Conservation (phyloP, 192 early-diverging fungal species). For the Rhizoclosmatium sp. region DNA sequence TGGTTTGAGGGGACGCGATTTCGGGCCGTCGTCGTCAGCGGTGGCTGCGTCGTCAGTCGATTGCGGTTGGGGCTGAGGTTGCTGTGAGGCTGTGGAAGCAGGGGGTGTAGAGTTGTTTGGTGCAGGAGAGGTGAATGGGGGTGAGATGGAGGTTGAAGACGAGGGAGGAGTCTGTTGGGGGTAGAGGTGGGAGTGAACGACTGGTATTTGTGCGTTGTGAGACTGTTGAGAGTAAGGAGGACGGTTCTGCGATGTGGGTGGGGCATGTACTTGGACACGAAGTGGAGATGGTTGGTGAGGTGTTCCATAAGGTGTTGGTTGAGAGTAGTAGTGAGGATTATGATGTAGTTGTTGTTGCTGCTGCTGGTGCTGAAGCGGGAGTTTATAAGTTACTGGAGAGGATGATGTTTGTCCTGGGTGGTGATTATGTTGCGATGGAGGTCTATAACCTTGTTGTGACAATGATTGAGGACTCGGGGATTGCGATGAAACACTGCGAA, state of each 20-base stretch:
- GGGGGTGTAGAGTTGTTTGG: neutral
- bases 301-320: neutral
- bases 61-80: neutral
- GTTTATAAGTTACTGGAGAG: neutral
- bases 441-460: neutral
- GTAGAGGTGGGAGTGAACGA: neutral
- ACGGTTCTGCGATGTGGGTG: neutral
- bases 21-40: neutral
- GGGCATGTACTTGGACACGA: neutral
- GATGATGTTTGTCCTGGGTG: neutral
- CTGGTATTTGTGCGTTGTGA: neutral
- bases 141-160: neutral
- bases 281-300: neutral
- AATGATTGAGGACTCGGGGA: neutral
- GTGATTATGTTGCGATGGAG: neutral
- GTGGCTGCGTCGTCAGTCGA: neutral
- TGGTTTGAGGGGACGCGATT: constrained; percentile 25
- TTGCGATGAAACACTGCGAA: neutral
- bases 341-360: constrained; percentile 9
- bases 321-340: neutral
- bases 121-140: neutral
- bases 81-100: neutral
- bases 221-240: neutral
- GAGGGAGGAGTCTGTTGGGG: neutral
- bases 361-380: constrained; percentile 1